Base-by-base conservation (phyloP, 768 basidiomycete genomes). In the Amanita phalloides region DNA sequence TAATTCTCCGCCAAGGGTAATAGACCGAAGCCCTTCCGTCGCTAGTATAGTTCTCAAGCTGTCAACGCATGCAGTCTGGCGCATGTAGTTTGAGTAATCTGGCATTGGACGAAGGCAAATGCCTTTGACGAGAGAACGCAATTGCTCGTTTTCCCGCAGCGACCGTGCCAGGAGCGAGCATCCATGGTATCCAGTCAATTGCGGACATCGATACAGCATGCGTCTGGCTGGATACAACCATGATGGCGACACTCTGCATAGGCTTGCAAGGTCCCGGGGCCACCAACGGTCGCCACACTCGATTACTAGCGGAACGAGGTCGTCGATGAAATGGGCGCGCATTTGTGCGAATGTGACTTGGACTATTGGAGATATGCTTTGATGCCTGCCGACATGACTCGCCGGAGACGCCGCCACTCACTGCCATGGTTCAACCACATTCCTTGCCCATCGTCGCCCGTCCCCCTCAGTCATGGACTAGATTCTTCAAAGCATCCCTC, bases 381-480 rank as follows among this genome's bases (percentile, higher is more conserved):
- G 46, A 47, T 47, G 17, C 46, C 35, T 9, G 33, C n/a, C 21
- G 14, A 20, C 21, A 10, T 20, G 1, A 21, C 4, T 48, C 42
- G 21, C 26, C 25, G 48, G 7, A 21, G 6, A 38, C 42, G 21
- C 26, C 25, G 48, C 48, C 38, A 10, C 23, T 11, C n/a, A 10
- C 23, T 2, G 20, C 38, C 0, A 33, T 48, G 44, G 0, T 8
- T 17, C 36, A 41, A 1, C 37, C 3, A 36, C 66, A 82, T 61
- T 64, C 71, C 14, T 57, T 82, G 21, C 76, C 78, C 21, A 82
- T 88, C 44, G 57, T 66, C 46, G 59, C 66, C 48, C 78, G 86
- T 23, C 78, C 78, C 7, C 67, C 72, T 1, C 66, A 67, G 45
- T 64, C 82, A 55, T 86, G 82, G 79, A 42, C 53, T 36, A 77